These are phyloP conservation scores for Mucor piriformis DNA, from an alignment of 371 early-diverging fungal species.

Conservation along the genomic window DNA sequence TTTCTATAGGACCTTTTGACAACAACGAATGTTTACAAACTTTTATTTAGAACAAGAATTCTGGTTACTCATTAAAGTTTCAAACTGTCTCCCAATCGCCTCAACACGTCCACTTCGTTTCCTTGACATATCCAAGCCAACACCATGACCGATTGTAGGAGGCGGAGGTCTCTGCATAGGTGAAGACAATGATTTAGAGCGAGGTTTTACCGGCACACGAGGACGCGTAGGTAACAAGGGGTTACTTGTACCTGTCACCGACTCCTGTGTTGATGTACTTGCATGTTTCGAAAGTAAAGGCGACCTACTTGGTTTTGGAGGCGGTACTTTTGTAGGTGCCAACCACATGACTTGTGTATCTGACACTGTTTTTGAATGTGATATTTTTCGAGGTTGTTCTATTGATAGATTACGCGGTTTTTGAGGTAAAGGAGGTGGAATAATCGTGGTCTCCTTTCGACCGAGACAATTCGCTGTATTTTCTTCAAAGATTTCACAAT, in stretches of 20 bases:
- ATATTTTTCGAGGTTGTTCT: not conserved
- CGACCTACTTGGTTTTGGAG: constrained; percentile 37
- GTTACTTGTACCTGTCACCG: not conserved
- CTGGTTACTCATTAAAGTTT: constrained; percentile 22
- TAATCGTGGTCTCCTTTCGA: constrained; percentile 9
- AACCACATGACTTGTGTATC: constrained; percentile 26
- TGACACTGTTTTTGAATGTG: constrained; percentile 32
- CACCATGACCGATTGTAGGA: too few relatives aligned
- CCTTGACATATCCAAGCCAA: constrained; percentile 7
- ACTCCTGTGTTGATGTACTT: not conserved
- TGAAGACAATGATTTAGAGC: constrained; percentile 40
- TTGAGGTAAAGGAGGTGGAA: constrained; percentile 39
- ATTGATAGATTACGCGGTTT: constrained; percentile 32
- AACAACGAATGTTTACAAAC: too few relatives aligned
- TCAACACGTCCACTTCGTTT: constrained; percentile 22
- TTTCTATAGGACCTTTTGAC: too few relatives aligned
- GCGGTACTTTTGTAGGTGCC: constrained; percentile 15
- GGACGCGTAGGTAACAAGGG: not conserved
- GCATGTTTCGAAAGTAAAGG: constrained; percentile 3
- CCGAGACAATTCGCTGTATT: not conserved
- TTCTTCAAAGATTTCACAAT: constrained; percentile 22
- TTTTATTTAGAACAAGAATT: too few relatives aligned
- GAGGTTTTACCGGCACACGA: constrained; percentile 25
- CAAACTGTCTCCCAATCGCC: constrained; percentile 30
- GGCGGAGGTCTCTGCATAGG: not conserved